These are phyloP conservation scores for Diaporthe sp. DNA, from an alignment of 2,329 filamentous ascomycete genomes.

Conservation along the genomic window DNA sequence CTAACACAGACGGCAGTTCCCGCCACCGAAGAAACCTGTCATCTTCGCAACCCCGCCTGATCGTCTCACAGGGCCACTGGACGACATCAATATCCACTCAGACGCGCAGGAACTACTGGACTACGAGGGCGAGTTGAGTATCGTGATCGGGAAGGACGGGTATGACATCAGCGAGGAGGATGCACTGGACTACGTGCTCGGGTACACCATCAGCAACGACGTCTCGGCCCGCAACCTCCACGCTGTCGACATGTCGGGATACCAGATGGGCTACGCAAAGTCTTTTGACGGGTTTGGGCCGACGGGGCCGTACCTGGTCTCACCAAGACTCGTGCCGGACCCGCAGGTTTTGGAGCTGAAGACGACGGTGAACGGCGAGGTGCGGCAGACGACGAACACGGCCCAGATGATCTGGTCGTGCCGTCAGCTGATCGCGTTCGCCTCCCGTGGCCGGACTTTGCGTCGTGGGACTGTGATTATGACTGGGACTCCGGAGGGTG, in stretches of 20 bases:
- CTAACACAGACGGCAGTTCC: not conserved
- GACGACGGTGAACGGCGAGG: conserved; percentile 19
- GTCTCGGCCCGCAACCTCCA: conserved; percentile 18
- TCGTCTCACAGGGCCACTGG: not conserved
- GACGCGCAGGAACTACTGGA: conserved; percentile 46
- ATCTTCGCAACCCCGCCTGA: conserved; percentile 9
- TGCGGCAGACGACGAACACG: conserved; percentile 12
- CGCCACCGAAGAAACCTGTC: not conserved
- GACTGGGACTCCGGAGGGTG: not conserved
- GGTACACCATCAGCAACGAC: conserved; percentile 15
- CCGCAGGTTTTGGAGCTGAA: conserved; percentile 3
- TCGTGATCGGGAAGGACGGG: conserved; percentile 62
- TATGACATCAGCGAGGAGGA: conserved; percentile 54
- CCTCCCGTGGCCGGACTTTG: not conserved
- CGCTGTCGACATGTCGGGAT: not conserved
- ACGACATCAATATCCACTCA: conserved; percentile 15
- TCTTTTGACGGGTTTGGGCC: conserved; percentile 20
- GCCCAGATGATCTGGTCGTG: conserved; percentile 18
- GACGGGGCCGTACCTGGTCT: not conserved
- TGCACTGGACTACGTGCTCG: conserved; percentile 50
- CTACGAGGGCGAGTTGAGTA: conserved; percentile 67
- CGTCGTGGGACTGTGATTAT: not conserved
- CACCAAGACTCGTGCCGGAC: not conserved
- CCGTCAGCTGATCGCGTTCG: not conserved
- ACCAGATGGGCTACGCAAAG: conserved; percentile 15